Percentiles rank a stretch among this genome's conserved stretches.
phyloP scores from a whole-genome alignment of 345 rosid species.

The Rubroshorea leprosula region DNA sequence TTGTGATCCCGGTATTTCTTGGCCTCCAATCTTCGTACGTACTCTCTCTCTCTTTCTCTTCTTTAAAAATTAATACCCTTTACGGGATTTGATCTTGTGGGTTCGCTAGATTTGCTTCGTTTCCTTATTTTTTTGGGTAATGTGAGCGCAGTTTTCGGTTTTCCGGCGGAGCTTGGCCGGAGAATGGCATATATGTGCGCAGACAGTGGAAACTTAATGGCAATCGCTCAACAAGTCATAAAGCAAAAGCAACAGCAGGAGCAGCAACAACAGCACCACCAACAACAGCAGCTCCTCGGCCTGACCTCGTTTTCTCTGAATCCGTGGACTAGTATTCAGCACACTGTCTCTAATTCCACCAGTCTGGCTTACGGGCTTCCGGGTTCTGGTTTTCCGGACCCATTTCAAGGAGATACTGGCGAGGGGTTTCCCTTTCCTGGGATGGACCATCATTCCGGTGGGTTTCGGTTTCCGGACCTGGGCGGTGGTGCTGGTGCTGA shows the following conservation, averaged over 20 bases:
- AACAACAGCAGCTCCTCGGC: slow-evolving; percentile 41
- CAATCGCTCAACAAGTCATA: slow-evolving; percentile 93
- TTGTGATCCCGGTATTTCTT: slow-evolving; percentile 11
- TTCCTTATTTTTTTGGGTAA: slow-evolving; percentile 12
- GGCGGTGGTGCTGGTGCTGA: slow-evolving; percentile 47
- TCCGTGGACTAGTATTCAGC: slow-evolving; percentile 39
- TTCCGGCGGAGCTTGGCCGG: slow-evolving; percentile 36
- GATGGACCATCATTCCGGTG: slow-evolving; percentile 53
- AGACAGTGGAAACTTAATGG: slow-evolving; percentile 95
- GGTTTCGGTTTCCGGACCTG: slow-evolving; percentile 58
- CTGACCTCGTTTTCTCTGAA: slow-evolving; percentile 38
- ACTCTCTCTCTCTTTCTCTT: slow-evolving; percentile 19
- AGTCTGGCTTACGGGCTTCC: slow-evolving; percentile 38
- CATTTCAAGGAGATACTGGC: slow-evolving; percentile 51
- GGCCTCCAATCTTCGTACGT: slow-evolving; percentile 13
- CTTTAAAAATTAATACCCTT: too few species aligned
- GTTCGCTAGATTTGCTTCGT: slow-evolving; percentile 10
- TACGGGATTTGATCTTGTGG: background rate
- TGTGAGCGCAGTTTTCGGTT: slow-evolving; percentile 22
- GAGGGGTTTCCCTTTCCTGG: slow-evolving; percentile 60
- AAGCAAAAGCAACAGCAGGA: slow-evolving; percentile 89
- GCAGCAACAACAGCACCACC: slow-evolving; percentile 39
- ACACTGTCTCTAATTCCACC: slow-evolving; percentile 23
- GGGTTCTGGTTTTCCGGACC: slow-evolving; percentile 56
- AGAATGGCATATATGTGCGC: slow-evolving; percentile 96